Percentiles rank a stretch among this genome's conserved stretches.
phyloP scores from a whole-genome alignment of 129 eudicot genomes.

The Flaveria robusta region DNA sequence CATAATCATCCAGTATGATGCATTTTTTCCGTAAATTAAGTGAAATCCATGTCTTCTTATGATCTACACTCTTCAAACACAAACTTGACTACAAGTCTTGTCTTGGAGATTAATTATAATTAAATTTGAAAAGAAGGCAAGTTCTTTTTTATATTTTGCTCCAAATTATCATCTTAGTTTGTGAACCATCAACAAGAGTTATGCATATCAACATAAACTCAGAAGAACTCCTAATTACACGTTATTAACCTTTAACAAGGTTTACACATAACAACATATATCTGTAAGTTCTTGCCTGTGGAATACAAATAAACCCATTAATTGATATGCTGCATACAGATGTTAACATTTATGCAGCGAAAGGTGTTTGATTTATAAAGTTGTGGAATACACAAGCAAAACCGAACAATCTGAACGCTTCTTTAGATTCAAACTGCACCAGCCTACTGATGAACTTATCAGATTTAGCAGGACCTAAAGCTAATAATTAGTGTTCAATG shows the following conservation, averaged over 20 bases:
- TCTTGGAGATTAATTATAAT: not conserved
- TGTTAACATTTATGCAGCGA: not conserved
- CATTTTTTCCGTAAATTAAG: not conserved
- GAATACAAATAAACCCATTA: not conserved
- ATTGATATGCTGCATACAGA: not conserved
- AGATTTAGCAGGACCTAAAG: not conserved
- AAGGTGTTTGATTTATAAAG: not conserved
- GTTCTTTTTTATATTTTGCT: not conserved
- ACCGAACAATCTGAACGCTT: not conserved
- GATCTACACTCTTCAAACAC: not conserved
- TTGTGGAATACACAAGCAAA: constrained; percentile 4
- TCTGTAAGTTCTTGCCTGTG: not conserved
- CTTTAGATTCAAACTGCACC: not conserved
- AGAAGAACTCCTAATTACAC: not conserved
- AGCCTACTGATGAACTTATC: constrained; percentile 3
- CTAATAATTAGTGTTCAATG: constrained; percentile 8
- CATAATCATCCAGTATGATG: not conserved
- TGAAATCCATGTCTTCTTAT: not conserved
- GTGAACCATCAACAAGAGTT: not conserved
- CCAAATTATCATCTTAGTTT: not conserved
- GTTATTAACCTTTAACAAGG: not conserved
- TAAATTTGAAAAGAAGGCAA: not conserved
- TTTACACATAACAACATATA: not conserved
- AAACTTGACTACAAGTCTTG: not conserved
- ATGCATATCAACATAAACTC: not conserved